Percentiles rank a stretch among this genome's conserved stretches.
Conservation (phyloP, 1,139 yeast species). For the Trichomonascaceae sp. region DNA sequence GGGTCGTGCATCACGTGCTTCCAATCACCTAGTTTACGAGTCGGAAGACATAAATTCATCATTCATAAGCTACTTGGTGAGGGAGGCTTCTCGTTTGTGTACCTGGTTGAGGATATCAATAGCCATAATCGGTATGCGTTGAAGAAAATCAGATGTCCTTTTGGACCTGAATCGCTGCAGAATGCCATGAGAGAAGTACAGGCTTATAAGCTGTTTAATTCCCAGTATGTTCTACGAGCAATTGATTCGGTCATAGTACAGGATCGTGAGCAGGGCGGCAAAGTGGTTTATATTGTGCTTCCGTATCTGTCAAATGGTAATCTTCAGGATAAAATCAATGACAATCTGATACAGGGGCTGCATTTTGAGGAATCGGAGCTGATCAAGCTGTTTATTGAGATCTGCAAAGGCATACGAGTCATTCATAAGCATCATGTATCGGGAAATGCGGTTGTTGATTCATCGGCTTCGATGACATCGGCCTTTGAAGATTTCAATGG, state of each 20-base stretch:
- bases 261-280: constrained; percentile 66
- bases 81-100: constrained; percentile 88
- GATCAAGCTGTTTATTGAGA: constrained; percentile 54
- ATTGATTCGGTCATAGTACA: constrained; percentile 66
- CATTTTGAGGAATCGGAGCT: constrained; percentile 58
- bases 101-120: constrained; percentile 53
- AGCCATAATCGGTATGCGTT: constrained; percentile 58
- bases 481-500: constrained; percentile 13
- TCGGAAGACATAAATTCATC: constrained; percentile 32
- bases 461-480: constrained; percentile 11
- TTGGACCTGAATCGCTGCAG: constrained; percentile 69
- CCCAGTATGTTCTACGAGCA: constrained; percentile 62
- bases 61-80: constrained; percentile 76
- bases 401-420: constrained; percentile 66
- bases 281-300: constrained; percentile 67
- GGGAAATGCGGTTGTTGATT: constrained; percentile 5
- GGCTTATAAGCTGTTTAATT: constrained; percentile 62
- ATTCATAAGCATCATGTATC: constrained; percentile 54
- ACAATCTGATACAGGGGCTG: constrained; percentile 50
- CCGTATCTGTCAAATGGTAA: constrained; percentile 73
- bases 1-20: constrained; percentile 35
- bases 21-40: constrained; percentile 32
- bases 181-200: constrained; percentile 72
- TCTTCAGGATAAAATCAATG: constrained; percentile 69
- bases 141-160: constrained; percentile 83